Evolutionary conservation across 31 red algal species (phyloP).

Genomic region (Endocladia muricata): DNA sequence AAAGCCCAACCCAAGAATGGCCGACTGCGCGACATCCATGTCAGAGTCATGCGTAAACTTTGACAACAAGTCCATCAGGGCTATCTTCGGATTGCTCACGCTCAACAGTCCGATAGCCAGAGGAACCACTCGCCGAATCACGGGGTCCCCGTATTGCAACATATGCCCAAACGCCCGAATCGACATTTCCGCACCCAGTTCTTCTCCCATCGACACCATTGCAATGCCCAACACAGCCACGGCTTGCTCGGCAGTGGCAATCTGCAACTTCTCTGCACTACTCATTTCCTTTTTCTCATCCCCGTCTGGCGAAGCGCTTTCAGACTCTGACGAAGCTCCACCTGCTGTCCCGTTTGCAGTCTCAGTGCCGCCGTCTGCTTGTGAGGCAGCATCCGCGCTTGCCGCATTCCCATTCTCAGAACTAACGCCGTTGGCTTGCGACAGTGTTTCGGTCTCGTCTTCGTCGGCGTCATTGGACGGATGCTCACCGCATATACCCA

Average conservation of each 20-base stretch:
- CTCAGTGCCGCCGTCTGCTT: conserved; percentile 1
- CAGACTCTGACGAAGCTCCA: neutral
- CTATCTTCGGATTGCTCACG: conserved; percentile 82
- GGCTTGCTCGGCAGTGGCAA: conserved; percentile 50
- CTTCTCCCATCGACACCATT: conserved; percentile 83
- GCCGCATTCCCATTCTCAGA: neutral
- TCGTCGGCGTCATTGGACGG: conserved; percentile 41
- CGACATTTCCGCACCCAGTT: conserved; percentile 85
- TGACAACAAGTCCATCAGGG: conserved; percentile 77
- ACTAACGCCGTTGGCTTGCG: neutral
- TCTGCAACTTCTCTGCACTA: conserved; percentile 14
- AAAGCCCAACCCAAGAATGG: conserved; percentile 84
- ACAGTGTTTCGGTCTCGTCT: neutral
- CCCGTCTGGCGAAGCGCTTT: neutral
- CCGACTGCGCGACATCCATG: conserved; percentile 83
- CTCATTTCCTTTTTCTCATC: conserved; percentile 22
- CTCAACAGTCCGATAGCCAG: conserved; percentile 78
- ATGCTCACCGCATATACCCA: conserved; percentile 78
- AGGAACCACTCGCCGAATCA: conserved; percentile 80
- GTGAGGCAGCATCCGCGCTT: neutral
- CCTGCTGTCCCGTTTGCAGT: neutral
- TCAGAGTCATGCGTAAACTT: conserved; percentile 94
- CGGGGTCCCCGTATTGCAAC: conserved; percentile 80
- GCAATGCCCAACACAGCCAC: conserved; percentile 81
- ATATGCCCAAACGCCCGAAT: conserved; percentile 86